These are phyloP conservation scores for Podospora tetraspora DNA, from an alignment of 495 filamentous ascomycete species.

Conservation along the genomic window DNA sequence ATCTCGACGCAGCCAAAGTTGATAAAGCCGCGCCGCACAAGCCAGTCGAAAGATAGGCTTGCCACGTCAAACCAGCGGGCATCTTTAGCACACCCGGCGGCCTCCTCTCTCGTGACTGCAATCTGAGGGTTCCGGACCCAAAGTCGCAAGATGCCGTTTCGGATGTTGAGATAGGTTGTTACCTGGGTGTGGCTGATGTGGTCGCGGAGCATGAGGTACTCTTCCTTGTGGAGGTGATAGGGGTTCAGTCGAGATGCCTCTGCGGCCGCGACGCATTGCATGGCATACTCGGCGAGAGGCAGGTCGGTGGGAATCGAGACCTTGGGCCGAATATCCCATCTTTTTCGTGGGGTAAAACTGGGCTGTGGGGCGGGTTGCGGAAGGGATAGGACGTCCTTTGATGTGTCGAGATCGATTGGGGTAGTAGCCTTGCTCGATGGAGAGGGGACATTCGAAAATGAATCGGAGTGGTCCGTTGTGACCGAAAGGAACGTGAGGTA, in stretches of 20 bases:
- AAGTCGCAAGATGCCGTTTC: slow-evolving; percentile 87
- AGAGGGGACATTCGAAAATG: slow-evolving; percentile 41
- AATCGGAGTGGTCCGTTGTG: slow-evolving; percentile 34
- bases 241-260: slow-evolving; percentile 86
- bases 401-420: slow-evolving; percentile 43
- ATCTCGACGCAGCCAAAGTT: slow-evolving; percentile 87
- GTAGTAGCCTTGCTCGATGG: slow-evolving; percentile 54
- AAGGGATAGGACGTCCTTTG: slow-evolving; percentile 25
- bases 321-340: slow-evolving; percentile 59
- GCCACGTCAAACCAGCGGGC: slow-evolving; percentile 87
- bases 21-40: slow-evolving; percentile 86
- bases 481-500: slow-evolving; percentile 19
- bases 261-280: slow-evolving; percentile 82
- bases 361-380: slow-evolving; percentile 6
- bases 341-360: slow-evolving; percentile 24
- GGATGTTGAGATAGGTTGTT: slow-evolving; percentile 93
- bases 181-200: slow-evolving; percentile 85
- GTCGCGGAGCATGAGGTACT: slow-evolving; percentile 71
- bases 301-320: slow-evolving; percentile 76
- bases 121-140: slow-evolving; percentile 90
- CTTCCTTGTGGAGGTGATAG: slow-evolving; percentile 78
- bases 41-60: slow-evolving; percentile 85
- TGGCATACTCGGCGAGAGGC: slow-evolving; percentile 67
- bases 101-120: slow-evolving; percentile 79
- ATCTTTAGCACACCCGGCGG: slow-evolving; percentile 86